Base-by-base conservation (phyloP, 2,329 filamentous ascomycete species). In the Plenodomus biglobosus region DNA sequence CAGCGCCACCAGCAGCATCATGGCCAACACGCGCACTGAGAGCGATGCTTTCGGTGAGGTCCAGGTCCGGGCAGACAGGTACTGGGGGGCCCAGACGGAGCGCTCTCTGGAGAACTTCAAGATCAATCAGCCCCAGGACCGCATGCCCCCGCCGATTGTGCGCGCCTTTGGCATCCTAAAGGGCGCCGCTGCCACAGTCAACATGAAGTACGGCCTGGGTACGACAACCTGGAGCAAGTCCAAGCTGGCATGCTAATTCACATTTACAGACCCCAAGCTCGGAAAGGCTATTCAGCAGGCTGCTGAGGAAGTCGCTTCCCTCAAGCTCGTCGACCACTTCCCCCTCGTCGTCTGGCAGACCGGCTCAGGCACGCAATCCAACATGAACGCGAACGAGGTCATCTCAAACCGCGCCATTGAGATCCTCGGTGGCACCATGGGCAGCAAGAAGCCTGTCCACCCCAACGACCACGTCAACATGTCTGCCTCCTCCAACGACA, bases 311-410 rank as follows among this genome's bases (percentile, higher is more conserved):
- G 92, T 99, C 35, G 92, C 92, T 48, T 87, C 89, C 57, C 85
- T 94, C 70, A 95, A 96, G 82, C 86, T 97, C 65, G 75, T 95
- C 68, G 92, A 96, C 75, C 92, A 97, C 81, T 97, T 99, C 79
- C 94, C 94, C 59, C 88, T 97, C 53, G 92, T 97, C 48, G 92
- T 99, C 70, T 99, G 94, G 94, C 94, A 99, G 81, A 99, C 94
- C 45, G 94, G 94, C 57, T 97, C 94, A 42, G 94, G 94, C 71
- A 97, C 94, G 22, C 94, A 97, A 81, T 96, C 92, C 75, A 97
- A 96, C 85, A 97, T 97, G 94, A 99, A 99, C 79, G 92, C 92
- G 73, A 99, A 99, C 80, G 94, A 99, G 76, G 94, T 99, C 76
- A 97, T 99, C 76, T 96, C 92, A 59, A 99, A 97, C 84, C 90